A percentile compares a stretch with the other conserved stretches of the same genome.
phyloP scores from a whole-genome alignment of 176 grass and related monocot species.

The Panicum miliaceum region DNA sequence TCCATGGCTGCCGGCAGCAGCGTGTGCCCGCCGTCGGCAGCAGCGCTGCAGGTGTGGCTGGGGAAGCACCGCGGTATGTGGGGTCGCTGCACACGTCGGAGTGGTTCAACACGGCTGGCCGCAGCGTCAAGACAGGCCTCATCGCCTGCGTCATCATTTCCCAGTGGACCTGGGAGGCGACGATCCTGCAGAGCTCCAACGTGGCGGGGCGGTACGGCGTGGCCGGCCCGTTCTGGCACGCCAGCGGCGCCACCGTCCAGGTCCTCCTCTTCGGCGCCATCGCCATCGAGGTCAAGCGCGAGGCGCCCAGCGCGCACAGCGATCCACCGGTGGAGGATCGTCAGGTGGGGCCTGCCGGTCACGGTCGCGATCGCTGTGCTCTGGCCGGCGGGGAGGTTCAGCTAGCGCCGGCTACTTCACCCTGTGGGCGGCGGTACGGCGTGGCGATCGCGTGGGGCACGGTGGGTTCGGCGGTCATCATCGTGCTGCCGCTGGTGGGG shows the following conservation, averaged over 20 bases:
- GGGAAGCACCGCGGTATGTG: constrained; percentile 68
- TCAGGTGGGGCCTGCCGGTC: constrained; percentile 67
- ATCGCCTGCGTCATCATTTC: constrained; percentile 82
- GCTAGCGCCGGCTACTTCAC: constrained; percentile 72
- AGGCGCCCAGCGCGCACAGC: constrained; percentile 70
- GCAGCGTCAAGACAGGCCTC: constrained; percentile 77
- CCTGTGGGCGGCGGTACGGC: constrained; percentile 67
- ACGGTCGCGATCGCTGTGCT: constrained; percentile 60
- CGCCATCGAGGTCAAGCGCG: constrained; percentile 84
- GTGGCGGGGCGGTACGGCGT: constrained; percentile 78
- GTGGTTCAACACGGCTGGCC: constrained; percentile 82
- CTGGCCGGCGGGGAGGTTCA: constrained; percentile 78
- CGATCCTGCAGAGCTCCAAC: constrained; percentile 80
- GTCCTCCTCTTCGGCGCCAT: constrained; percentile 75
- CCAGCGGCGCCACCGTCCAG: constrained; percentile 76
- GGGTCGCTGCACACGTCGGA: constrained; percentile 69
- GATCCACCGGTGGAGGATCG: constrained; percentile 72
- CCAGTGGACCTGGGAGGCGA: constrained; percentile 82
- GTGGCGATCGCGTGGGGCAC: constrained; percentile 70
- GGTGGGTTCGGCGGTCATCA: constrained; percentile 57
- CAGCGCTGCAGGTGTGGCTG: constrained; percentile 53
- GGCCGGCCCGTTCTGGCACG: constrained; percentile 78
- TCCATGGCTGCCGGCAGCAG: no score
- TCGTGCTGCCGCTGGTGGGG: constrained; percentile 61
- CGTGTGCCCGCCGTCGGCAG: constrained; percentile 2